Base-by-base conservation (phyloP, 192 early-diverging fungal species). In the Geranomyces michiganensis region DNA sequence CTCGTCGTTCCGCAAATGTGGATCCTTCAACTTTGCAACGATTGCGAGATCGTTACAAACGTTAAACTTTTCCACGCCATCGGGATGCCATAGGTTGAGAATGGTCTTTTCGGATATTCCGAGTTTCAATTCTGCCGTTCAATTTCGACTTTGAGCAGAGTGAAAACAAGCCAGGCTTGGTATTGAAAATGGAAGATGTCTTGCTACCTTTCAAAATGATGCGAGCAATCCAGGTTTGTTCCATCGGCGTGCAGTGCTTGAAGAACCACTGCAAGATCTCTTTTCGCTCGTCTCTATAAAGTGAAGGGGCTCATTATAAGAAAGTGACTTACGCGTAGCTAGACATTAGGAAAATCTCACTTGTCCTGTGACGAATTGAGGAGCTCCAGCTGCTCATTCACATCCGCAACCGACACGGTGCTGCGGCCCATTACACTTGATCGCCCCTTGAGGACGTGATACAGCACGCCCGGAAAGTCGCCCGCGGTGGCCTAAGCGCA, bases 161-260 rank as follows among this genome's bases (percentile, higher is more conserved):
- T 22, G 12, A 33, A 21, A 29, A 32, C 2, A 15, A 65, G 44
- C 43, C 13, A 2, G n/a, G 43, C 6, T 1, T 30, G 45, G 17
- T 1, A 43, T 31, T 1, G 27, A 64, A 24, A n/a, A 43, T 19
- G 62, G 56, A 32, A n/a, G 41, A 43, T 15, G 10, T 7, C 12
- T 43, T 8, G 19, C 24, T 76, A 89, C 88, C 88, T 83, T 88
- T 91, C 29, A 92, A 74, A 65, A 94, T 89, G 43, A 93, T 89
- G 1, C 91, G 72, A 9, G 86, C 83, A 6, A 93, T 76, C 92
- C 92, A 94, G 36, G 84, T 87, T 71, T 93, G 90, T 70, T 94
- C 91, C 41, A 78, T 43, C 1, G 90, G 67, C 4, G 91, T 86
- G 67, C 85, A 90, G 33, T 87, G 70, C 26, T 76, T 71, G 26